Conservation (phyloP, 2,329 filamentous ascomycete genomes). For the Colletotrichum lini region DNA sequence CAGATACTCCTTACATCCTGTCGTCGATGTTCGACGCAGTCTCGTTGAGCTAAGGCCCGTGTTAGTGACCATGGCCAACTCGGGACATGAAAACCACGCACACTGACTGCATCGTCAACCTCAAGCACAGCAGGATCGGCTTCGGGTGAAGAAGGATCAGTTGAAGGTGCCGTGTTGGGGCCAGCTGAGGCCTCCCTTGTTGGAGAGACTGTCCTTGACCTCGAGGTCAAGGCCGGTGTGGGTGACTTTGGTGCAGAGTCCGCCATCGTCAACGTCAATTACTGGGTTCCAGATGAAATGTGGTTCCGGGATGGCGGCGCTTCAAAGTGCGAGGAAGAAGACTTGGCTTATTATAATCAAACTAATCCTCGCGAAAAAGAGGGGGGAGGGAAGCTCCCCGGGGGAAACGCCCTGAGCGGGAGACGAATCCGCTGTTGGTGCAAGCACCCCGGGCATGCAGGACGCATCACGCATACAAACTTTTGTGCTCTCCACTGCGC, state of each 20-base stretch:
- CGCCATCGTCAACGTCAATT: not conserved
- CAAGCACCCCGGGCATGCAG: not conserved
- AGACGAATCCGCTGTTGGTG: slow-evolving; percentile 3
- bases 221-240: not conserved
- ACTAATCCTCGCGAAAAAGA: not conserved
- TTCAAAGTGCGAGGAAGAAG: too few species aligned
- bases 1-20: not conserved
- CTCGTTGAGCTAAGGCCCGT: not conserved
- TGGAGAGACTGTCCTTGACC: not conserved
- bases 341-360: not conserved
- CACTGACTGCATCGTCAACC: not conserved
- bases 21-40: not conserved
- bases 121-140: not conserved
- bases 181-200: not conserved
- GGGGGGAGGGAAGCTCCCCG: not conserved
- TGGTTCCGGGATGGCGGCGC: too few species aligned
- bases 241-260: not conserved
- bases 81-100: not conserved
- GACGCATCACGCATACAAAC: not conserved
- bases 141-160: not conserved
- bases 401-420: not conserved
- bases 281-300: too few species aligned
- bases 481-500: not conserved
- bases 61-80: not conserved
- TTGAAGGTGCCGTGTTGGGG: not conserved